phyloP scores from a whole-genome alignment of 192 early-diverging fungal genomes.

The Linnemannia hyalina region DNA sequence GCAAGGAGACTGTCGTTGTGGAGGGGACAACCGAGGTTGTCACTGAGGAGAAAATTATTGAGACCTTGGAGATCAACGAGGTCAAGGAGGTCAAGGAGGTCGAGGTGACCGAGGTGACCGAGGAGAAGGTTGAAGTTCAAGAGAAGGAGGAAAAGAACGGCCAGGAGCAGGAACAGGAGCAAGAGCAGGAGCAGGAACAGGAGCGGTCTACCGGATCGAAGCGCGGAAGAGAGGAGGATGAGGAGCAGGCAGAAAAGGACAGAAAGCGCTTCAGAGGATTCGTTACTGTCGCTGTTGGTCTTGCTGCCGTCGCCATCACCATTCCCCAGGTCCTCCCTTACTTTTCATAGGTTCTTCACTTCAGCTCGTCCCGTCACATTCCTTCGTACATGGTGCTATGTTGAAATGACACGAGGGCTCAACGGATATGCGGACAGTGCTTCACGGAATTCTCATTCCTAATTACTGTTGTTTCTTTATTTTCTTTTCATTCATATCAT shows the following conservation, averaged over 20 bases:
- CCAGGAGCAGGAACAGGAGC: slow-evolving; percentile 8
- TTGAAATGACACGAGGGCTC: not conserved
- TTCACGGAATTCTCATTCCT: not conserved
- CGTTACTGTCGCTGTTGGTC: slow-evolving; percentile 31
- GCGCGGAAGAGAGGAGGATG: slow-evolving; percentile 31
- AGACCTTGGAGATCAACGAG: not conserved
- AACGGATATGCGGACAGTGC: not conserved
- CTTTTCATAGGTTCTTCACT: slow-evolving; percentile 10
- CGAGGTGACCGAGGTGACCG: not conserved
- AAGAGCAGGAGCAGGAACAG: slow-evolving; percentile 2
- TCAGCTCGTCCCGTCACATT: not conserved
- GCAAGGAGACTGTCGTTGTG: slow-evolving; percentile 3
- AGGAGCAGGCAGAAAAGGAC: slow-evolving; percentile 26
- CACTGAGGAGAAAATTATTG: not conserved
- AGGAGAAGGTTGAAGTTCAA: not conserved
- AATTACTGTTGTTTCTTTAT: not conserved
- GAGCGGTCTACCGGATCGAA: slow-evolving; percentile 2
- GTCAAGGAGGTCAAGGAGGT: not conserved
- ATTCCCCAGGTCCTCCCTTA: slow-evolving; percentile 42
- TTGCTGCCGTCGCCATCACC: slow-evolving; percentile 19
- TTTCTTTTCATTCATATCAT: not conserved
- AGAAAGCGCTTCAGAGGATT: slow-evolving; percentile 32
- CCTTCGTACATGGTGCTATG: too few relatives aligned
- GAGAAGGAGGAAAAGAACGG: not conserved
- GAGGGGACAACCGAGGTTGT: slow-evolving; percentile 9